Evolutionary conservation across 1,284 basidiomycete genomes (phyloP), one percentile per base, ranked within the genome.

Genomic region (Heimioporus punctisporus): DNA sequence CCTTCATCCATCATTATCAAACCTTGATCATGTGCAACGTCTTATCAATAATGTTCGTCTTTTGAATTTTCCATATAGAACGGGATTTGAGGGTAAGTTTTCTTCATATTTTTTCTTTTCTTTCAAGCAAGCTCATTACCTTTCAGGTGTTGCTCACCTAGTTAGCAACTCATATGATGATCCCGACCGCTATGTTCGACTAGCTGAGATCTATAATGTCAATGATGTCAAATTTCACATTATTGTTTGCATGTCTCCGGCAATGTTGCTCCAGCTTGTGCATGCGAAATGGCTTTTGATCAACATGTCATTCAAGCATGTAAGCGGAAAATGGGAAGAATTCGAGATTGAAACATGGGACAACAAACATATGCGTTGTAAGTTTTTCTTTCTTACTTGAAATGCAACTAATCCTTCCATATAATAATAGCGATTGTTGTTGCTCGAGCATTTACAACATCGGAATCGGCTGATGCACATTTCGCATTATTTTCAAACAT

Each of bases 121-220:
- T 34, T 34, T 34, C 31, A 34, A n/a, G n/a, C 31, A 34, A 34
- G 12, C 31, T 12, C 17, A 17, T 11, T 34, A n/a, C n/a, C n/a
- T 34, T 34, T 12, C 17, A 17, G 31, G 31, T 34, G 31, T 34
- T 34, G 31, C 31, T 34, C 31, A 34, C 17, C 12, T 17, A 34
- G 17, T 11, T n/a, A 34, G 31, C 31, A 34, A 34, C 5, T 17
- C 31, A 34, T 34, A 12, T 34, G 31, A 34, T n/a, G n/a, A n/a
- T n/a, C n/a, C n/a, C 31, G 12, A 34, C 31, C 17, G 31, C 27
- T 66, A 66, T 57, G 37, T 67, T 1, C 27, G 45, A 4, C 55
- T 39, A 45, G 54, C 51, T 0, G 55, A 65, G n/a, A 48, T 15
- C 2, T 51, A 56, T 19, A 1, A 26, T 0, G 4, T 37, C 0